Conservation (phyloP, 2,329 filamentous ascomycete genomes). For the Fusarium tuaranense region DNA sequence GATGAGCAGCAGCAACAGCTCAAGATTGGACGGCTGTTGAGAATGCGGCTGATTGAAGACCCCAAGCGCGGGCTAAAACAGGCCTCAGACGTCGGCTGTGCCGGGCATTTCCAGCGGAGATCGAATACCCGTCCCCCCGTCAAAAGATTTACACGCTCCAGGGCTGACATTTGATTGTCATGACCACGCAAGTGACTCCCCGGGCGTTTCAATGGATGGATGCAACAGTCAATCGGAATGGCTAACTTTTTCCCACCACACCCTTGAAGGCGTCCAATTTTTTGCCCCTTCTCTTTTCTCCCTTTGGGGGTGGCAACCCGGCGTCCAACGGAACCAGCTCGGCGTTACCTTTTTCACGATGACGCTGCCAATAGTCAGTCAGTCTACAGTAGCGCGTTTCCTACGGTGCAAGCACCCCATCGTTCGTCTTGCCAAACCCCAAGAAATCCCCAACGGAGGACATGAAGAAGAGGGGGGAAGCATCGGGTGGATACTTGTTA, state of each 20-base stretch:
- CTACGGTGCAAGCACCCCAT: slow-evolving; percentile 13
- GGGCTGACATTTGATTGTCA: slow-evolving; percentile 10
- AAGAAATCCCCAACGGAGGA: slow-evolving; percentile 34
- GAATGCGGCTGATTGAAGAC: slow-evolving; percentile 9
- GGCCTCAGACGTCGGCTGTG: slow-evolving; percentile 4
- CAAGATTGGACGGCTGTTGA: slow-evolving; percentile 7
- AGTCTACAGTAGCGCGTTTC: slow-evolving; percentile 25
- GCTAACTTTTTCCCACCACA: background rate
- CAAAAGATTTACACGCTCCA: slow-evolving; percentile 15
- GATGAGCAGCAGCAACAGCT: background rate
- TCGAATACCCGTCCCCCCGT: background rate
- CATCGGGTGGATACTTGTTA: slow-evolving; percentile 11
- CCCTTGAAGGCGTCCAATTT: background rate
- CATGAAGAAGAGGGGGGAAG: background rate
- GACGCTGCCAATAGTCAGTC: slow-evolving; percentile 28
- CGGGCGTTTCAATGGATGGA: slow-evolving; percentile 21
- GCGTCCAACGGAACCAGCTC: slow-evolving; percentile 25
- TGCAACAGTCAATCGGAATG: slow-evolving; percentile 23
- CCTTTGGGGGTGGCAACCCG: slow-evolving; percentile 16
- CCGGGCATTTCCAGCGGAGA: slow-evolving; percentile 1
- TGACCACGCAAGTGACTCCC: slow-evolving; percentile 10
- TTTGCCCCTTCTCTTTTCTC: background rate
- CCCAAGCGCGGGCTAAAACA: slow-evolving; percentile 1
- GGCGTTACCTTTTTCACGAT: slow-evolving; percentile 30
- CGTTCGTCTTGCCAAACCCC: slow-evolving; percentile 17